Evolutionary conservation across 1,284 basidiomycete genomes (phyloP).

Genomic region (Rhodotorula sp.): DNA sequence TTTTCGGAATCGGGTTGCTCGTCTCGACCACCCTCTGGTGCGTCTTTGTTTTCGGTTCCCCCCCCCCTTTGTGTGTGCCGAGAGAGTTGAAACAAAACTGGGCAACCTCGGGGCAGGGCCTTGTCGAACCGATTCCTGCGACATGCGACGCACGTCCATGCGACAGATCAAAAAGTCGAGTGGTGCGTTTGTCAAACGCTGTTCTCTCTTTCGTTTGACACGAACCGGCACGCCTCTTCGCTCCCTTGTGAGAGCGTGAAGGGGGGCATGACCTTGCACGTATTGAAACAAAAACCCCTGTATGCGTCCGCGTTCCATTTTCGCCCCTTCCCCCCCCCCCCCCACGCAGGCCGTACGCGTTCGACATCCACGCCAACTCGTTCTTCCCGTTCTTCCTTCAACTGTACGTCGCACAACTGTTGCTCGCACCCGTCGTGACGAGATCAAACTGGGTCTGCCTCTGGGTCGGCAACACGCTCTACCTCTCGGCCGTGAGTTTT

Average conservation of each 20-base stretch:
- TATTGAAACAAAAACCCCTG: too few species aligned
- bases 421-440: constrained; percentile 75
- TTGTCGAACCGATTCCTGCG: constrained; percentile 45
- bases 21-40: constrained; percentile 75
- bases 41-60: constrained; percentile 35
- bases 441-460: constrained; percentile 86
- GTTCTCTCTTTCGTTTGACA: neutral
- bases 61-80: too few species aligned
- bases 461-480: constrained; percentile 71
- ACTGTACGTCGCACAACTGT: constrained; percentile 78
- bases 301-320: too few species aligned
- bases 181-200: constrained; percentile 40
- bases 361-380: constrained; percentile 90
- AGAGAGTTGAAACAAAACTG: too few species aligned
- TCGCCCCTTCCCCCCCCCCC: too few species aligned
- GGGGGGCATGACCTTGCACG: too few species aligned
- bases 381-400: constrained; percentile 90
- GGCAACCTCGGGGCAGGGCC: too few species aligned
- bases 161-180: constrained; percentile 48
- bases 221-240: too few species aligned
- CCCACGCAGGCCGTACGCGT: constrained; percentile 69
- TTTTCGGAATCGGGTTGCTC: constrained; percentile 69
- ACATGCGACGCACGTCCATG: constrained; percentile 46
- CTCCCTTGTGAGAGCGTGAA: too few species aligned
- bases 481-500: constrained; percentile 43